Base-by-base conservation (phyloP, 805 yeast species). In the Wickerhamomyces sydowiorum region DNA sequence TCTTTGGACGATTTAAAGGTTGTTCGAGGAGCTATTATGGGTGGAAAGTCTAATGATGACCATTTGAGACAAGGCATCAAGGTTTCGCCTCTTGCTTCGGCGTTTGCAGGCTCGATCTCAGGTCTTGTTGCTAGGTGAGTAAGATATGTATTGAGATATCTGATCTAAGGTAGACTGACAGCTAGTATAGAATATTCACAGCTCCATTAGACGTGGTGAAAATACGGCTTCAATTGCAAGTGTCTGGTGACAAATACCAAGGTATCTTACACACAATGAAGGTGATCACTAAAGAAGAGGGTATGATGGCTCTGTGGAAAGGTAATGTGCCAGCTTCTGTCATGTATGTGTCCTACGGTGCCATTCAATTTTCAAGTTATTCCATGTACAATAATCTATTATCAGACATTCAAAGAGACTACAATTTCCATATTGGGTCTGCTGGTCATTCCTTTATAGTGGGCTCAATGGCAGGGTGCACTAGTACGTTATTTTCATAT, bases 241-340 rank as follows among this genome's bases (percentile, higher is more conserved):
- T 66, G 0, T 40, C 50, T 7, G 52, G 53, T 1, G 20, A 47
- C 23, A 59, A 60, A 40, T 68, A 70, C 46, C 47, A 51, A 10
- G 72, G 76, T 3, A 56, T 69, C 3, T 25, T 52, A 3, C 42
- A 58, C 17, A 67, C 81, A 0, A 58, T 77, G 37, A 47, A 46
- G 13, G 59, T 66, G 1, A 72, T 88, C 2, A 47, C 73, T 1
- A 57, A 60, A 17, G 69, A 76, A 27, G 98, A 91, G 60, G 95
- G 96, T 1, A 33, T 82, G 0, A 46, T 61, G 4, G 91, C 88
- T 0, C 68, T 91, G n/a, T 93, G 98, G 98, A 90, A 89, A 59
- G 99, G 99, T 0, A 93, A 93, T 57, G 72, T 87, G 0, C 96
- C 99, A 0, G 99, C 98, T 0, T 88, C 88, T 48, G 60, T 80